Percentiles rank a stretch among this genome's conserved stretches.
These are phyloP conservation scores for Eucalyptus leucophloia DNA, from an alignment of 345 rosid genomes.

Conservation along the genomic window DNA sequence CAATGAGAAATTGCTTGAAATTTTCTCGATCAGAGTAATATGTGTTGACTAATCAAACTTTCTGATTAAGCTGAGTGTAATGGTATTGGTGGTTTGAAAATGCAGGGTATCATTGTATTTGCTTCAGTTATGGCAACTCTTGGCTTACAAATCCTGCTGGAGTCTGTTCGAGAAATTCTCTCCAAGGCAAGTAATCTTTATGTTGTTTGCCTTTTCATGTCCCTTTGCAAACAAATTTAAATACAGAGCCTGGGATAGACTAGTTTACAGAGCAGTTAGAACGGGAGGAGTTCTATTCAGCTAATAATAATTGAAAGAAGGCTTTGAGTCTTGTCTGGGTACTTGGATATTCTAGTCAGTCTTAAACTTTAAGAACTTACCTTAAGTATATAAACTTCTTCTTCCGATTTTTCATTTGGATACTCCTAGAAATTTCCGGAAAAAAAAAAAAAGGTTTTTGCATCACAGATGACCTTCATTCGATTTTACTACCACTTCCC, in stretches of 20 bases:
- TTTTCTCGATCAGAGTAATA: neutral
- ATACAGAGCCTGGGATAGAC: neutral
- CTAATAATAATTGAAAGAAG: neutral
- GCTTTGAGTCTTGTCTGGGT: neutral
- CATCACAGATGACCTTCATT: neutral
- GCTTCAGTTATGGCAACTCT: constrained; percentile 31
- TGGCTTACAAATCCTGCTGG: constrained; percentile 22
- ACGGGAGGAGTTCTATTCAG: neutral
- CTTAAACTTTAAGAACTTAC: neutral
- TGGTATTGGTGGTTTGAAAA: neutral
- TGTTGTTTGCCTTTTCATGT: neutral
- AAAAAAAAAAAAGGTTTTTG: neutral
- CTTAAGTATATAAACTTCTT: neutral
- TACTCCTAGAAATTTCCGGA: neutral
- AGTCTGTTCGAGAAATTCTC: constrained; percentile 12
- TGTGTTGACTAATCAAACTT: neutral
- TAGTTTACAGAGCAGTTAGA: neutral
- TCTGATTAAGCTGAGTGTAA: neutral
- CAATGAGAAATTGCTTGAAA: neutral
- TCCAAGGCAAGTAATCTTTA: constrained; percentile 3
- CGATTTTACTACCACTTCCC: neutral
- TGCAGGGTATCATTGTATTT: constrained; percentile 19
- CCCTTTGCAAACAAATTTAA: neutral
- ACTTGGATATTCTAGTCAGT: neutral
- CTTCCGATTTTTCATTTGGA: neutral